Evolutionary conservation across 345 rosid species (phyloP), one percentile per base, ranked within the genome.

Genomic region (Conringia planisiliqua): DNA sequence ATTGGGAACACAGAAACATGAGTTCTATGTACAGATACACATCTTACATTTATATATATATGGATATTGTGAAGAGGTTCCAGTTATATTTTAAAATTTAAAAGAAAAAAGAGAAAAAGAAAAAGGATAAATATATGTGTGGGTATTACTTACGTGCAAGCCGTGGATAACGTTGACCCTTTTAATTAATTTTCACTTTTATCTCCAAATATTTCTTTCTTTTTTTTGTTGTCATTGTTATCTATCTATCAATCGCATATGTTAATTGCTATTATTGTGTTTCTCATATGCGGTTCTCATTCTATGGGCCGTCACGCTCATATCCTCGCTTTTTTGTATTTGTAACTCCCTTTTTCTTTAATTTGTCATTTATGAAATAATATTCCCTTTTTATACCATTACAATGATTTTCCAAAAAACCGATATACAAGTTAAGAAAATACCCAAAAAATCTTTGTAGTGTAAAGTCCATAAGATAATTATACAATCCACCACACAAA

Each of bases 151-250:
- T 72, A 60, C 73, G 72, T 57, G 78, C 56, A 67, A 76, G 79
- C 58, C 80, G 71, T 66, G 80, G 83, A 82, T 79, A 84, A 74
- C 46, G 81, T 81, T 80, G 81, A 70, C 78, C 71, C 72, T 22
- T 63, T 72, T 20, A 13, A 52, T 26, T 72, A 48, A 36, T 54
- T 26, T 10, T 70, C 43, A 62, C 42, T 52, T 76, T 70, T 56
- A 70, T 64, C 71, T 70, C 36, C 11, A 44, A 64, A 43, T 54
- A 18, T 32, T 24, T 69, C 2, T 20, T 74, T 58, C 14, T 10
- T 1, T 26, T 26, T n/a, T 24, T 5, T 46, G 10, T 56, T 39
- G 3, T 62, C 35, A 18, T 68, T 22, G 20, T 62, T 62, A 56
- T 64, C 36, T 71, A 46, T 51, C 29, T 56, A 62, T 77, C 66